Evolutionary conservation across 1,139 yeast genomes (phyloP).

Genomic region (Candida glucosophila): DNA sequence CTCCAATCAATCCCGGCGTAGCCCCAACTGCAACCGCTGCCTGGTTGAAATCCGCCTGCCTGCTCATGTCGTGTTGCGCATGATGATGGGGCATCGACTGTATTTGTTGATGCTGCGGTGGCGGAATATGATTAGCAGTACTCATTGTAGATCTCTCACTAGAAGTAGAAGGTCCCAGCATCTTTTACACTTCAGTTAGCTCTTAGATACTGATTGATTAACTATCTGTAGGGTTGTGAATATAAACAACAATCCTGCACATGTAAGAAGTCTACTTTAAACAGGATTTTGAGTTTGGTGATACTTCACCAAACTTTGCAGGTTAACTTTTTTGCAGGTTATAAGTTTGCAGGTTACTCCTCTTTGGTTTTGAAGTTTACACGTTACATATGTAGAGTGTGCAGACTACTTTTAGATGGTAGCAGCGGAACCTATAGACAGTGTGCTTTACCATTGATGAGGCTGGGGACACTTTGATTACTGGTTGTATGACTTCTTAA

Average conservation of each 20-base stretch:
- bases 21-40: conserved; percentile 16
- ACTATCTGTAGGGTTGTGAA: conserved; percentile 7
- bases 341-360: not conserved
- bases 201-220: conserved; percentile 3
- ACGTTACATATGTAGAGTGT: not conserved
- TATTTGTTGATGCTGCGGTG: conserved; percentile 7
- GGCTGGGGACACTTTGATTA: no score
- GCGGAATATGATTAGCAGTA: conserved; percentile 6
- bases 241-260: conserved; percentile 11
- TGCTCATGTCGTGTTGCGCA: conserved; percentile 5
- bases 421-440: no score
- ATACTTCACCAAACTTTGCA: conserved; percentile 3
- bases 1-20: conserved; percentile 7
- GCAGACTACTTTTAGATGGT: no score
- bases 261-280: no score
- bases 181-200: conserved; percentile 4
- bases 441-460: no score
- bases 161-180: conserved; percentile 27
- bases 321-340: conserved; percentile 1
- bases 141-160: conserved; percentile 22
- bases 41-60: conserved; percentile 10
- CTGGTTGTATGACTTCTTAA: no score
- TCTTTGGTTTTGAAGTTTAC: conserved; percentile 1
- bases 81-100: conserved; percentile 6
- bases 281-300: no score